phyloP scores from a whole-genome alignment of 2,329 filamentous ascomycete species.

The Cladosporium colombiae region DNA sequence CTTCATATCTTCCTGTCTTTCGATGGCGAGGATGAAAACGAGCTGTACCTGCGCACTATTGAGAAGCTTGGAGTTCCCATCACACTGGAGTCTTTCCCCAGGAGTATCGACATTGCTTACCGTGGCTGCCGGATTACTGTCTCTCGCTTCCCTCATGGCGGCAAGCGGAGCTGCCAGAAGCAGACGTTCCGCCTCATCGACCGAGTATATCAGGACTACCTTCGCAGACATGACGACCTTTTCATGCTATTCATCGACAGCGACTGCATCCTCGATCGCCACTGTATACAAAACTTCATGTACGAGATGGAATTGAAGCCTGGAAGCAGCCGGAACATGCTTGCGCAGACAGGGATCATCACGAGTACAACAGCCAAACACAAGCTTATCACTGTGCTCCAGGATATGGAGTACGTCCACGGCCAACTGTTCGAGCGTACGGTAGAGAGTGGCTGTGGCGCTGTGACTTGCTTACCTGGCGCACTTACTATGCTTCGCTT shows the following conservation, averaged over 20 bases:
- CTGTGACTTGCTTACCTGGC: constrained; percentile 91
- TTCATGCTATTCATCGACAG: constrained; percentile 98
- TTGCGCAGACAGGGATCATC: constrained; percentile 97
- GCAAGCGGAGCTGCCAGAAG: constrained; percentile 93
- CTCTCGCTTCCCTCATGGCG: constrained; percentile 88
- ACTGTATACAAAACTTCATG: constrained; percentile 95
- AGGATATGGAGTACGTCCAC: constrained; percentile 98
- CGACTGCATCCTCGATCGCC: constrained; percentile 87
- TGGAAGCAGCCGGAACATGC: constrained; percentile 86
- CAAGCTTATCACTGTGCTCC: constrained; percentile 84
- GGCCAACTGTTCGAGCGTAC: constrained; percentile 95
- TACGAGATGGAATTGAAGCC: constrained; percentile 98
- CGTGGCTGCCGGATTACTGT: constrained; percentile 81
- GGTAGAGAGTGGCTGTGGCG: constrained; percentile 89
- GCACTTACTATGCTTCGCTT: constrained; percentile 95
- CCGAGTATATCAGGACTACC: constrained; percentile 83
- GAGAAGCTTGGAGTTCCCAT: constrained; percentile 80
- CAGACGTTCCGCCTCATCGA: constrained; percentile 90
- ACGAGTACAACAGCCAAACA: constrained; percentile 89
- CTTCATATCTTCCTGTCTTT: constrained; percentile 96
- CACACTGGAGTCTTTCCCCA: constrained; percentile 75
- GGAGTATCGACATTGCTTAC: constrained; percentile 88
- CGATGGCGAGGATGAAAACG: constrained; percentile 85
- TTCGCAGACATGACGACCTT: constrained; percentile 84
- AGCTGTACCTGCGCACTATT: constrained; percentile 84